Evolutionary conservation across 164 flowering plant species (phyloP).

Genomic region (Stephania cephalantha): DNA sequence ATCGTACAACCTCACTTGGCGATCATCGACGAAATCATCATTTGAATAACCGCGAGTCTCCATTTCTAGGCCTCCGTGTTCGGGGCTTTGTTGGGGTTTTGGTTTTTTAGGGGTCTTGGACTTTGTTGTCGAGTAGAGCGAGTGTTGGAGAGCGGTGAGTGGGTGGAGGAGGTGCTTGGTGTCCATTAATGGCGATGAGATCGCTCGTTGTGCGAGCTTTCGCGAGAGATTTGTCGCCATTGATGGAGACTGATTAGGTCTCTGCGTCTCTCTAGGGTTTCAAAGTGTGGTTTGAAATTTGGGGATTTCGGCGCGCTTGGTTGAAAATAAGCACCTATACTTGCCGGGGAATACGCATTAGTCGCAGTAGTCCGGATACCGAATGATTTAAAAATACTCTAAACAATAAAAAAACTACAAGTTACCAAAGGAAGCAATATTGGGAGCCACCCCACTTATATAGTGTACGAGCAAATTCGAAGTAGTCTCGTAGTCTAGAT

Average conservation of each 20-base stretch:
- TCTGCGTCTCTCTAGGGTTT: background rate
- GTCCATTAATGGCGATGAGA: slow-evolving; percentile 4
- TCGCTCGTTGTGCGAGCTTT: slow-evolving; percentile 8
- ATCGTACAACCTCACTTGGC: background rate
- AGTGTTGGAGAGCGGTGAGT: slow-evolving; percentile 3
- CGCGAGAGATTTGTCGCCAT: slow-evolving; percentile 15
- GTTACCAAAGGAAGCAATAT: no score
- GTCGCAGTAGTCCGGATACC: no score
- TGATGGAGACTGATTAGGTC: background rate
- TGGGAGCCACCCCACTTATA: no score
- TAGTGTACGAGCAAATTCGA: no score
- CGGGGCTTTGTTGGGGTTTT: background rate
- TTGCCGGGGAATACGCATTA: no score
- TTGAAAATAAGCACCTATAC: no score
- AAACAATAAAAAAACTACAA: no score
- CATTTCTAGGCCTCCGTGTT: background rate
- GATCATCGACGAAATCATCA: background rate
- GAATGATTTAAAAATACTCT: no score
- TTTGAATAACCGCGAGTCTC: background rate
- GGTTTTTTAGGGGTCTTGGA: background rate
- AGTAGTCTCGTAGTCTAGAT: no score
- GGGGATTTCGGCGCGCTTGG: background rate
- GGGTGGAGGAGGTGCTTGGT: slow-evolving; percentile 9
- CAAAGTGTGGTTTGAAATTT: background rate
- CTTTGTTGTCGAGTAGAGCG: slow-evolving; percentile 6